phyloP scores from a whole-genome alignment of 139 green algal species.

The Chlamydomonas sp. region DNA sequence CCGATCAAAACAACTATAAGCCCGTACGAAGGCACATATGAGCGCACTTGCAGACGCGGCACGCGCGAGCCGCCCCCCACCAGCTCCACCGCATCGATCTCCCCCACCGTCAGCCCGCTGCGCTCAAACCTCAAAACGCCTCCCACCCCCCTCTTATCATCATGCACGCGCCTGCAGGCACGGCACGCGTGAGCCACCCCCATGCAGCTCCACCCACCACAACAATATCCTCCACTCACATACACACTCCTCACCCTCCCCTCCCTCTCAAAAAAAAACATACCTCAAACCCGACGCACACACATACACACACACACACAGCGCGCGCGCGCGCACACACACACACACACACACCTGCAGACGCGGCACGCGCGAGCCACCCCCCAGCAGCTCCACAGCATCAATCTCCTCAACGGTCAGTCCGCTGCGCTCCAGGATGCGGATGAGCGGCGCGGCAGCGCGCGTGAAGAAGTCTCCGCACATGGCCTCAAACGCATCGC shows the following conservation, averaged over 20 bases:
- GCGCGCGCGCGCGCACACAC: not conserved
- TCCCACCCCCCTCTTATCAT: too few relatives aligned
- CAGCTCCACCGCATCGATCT: conserved; percentile 78
- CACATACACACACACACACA: not conserved
- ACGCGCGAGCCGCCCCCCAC: conserved; percentile 81
- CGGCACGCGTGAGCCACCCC: not conserved
- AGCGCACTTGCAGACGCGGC: conserved; percentile 62
- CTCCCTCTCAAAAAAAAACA: too few relatives aligned
- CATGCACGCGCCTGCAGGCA: too few relatives aligned
- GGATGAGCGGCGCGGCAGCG: conserved; percentile 43
- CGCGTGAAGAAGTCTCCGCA: conserved; percentile 64
- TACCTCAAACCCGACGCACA: too few relatives aligned
- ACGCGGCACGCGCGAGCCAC: conserved; percentile 72
- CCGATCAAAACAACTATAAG: too few relatives aligned
- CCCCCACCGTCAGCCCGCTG: conserved; percentile 49
- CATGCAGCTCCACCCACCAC: not conserved
- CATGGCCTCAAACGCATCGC: conserved; percentile 74
- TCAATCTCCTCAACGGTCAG: conserved; percentile 59
- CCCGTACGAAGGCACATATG: not conserved
- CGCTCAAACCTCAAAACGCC: too few relatives aligned
- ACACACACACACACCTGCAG: conserved; percentile 38
- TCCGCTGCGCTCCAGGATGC: conserved; percentile 63
- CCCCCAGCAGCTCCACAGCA: conserved; percentile 82
- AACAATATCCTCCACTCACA: too few relatives aligned
- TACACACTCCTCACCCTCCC: not conserved